These are phyloP conservation scores for Alloascoidea africana DNA, from an alignment of 805 yeast species.

Conservation along the genomic window DNA sequence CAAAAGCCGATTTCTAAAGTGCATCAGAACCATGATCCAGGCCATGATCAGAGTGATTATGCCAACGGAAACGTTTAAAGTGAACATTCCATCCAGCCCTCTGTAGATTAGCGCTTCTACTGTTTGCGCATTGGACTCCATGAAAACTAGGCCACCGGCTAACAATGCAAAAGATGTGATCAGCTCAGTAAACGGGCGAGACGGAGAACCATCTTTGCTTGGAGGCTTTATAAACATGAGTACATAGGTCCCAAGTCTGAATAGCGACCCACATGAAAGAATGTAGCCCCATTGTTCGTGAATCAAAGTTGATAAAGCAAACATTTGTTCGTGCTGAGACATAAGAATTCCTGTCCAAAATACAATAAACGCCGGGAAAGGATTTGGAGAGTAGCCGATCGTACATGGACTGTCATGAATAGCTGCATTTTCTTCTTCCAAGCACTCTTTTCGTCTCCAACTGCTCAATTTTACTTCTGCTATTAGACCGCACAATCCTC, in stretches of 20 bases:
- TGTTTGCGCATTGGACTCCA: slow-evolving; percentile 83
- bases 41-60: slow-evolving; percentile 66
- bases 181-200: slow-evolving; percentile 79
- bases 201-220: slow-evolving; percentile 23
- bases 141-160: slow-evolving; percentile 83
- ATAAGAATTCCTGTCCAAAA: slow-evolving; percentile 94
- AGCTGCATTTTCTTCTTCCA: slow-evolving; percentile 5
- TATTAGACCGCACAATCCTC: slow-evolving; percentile 82
- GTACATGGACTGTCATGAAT: slow-evolving; percentile 20
- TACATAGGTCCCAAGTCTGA: slow-evolving; percentile 52
- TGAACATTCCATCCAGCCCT: slow-evolving; percentile 81
- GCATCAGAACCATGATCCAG: slow-evolving; percentile 65
- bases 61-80: slow-evolving; percentile 78
- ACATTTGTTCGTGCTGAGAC: slow-evolving; percentile 90
- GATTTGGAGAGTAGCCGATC: slow-evolving; percentile 82
- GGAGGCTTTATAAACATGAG: slow-evolving; percentile 28
- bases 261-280: slow-evolving; percentile 66
- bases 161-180: slow-evolving; percentile 64
- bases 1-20: slow-evolving; percentile 37
- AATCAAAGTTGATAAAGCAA: slow-evolving; percentile 57
- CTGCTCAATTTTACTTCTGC: slow-evolving; percentile 40
- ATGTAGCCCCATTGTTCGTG: slow-evolving; percentile 91
- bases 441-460: slow-evolving; percentile 31
- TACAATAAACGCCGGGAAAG: slow-evolving; percentile 84
- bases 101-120: slow-evolving; percentile 69